Percentiles rank a stretch among this genome's conserved stretches.
Conservation (phyloP, 805 yeast genomes). For the Hanseniaspora taiwanica region DNA sequence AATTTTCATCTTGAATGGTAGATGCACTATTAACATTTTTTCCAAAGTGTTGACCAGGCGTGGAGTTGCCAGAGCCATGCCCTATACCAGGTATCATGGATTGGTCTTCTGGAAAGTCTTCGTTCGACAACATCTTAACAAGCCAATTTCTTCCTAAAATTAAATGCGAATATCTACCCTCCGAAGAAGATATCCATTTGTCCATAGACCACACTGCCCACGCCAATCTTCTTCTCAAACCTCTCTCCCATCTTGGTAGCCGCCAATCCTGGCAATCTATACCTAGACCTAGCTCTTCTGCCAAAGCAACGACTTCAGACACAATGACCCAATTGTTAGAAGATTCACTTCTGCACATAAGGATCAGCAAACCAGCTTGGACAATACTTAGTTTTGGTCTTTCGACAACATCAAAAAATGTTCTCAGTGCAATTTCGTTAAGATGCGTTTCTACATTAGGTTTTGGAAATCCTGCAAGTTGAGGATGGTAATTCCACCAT, state of each 20-base stretch:
- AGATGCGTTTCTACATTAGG: slow-evolving; percentile 59
- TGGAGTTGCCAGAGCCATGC: too few species aligned
- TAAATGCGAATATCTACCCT: slow-evolving; percentile 75
- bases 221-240: slow-evolving; percentile 72
- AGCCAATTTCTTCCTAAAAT: slow-evolving; percentile 67
- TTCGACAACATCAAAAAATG: slow-evolving; percentile 60
- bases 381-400: slow-evolving; percentile 86
- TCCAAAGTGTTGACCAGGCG: too few species aligned
- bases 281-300: slow-evolving; percentile 86
- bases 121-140: slow-evolving; percentile 48
- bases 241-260: slow-evolving; percentile 90
- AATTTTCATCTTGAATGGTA: too few species aligned
- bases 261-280: slow-evolving; percentile 87
- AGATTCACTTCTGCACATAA: slow-evolving; percentile 46
- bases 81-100: too few species aligned
- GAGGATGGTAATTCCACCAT: slow-evolving; percentile 79
- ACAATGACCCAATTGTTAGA: slow-evolving; percentile 74
- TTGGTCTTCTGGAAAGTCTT: slow-evolving; percentile 64
- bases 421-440: slow-evolving; percentile 50
- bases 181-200: slow-evolving; percentile 76
- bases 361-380: slow-evolving; percentile 70
- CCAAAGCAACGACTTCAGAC: slow-evolving; percentile 73
- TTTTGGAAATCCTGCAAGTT: slow-evolving; percentile 57
- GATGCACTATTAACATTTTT: too few species aligned
- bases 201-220: slow-evolving; percentile 95